phyloP scores from a whole-genome alignment of 169 alveolate species.

The Babesia caballi region DNA sequence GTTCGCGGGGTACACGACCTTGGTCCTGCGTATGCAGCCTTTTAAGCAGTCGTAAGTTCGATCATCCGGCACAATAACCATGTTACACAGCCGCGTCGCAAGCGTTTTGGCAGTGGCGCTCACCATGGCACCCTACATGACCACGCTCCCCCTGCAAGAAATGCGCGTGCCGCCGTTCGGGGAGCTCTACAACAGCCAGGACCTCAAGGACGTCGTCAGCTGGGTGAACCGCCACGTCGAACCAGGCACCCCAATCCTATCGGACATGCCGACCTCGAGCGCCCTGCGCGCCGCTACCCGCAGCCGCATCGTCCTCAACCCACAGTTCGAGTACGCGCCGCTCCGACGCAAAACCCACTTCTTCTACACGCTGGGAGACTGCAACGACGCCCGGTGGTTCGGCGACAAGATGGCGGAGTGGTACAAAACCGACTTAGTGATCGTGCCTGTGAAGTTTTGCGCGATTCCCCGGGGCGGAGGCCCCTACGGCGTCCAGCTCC shows the following conservation, averaged over 20 bases:
- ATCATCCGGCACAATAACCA: neutral
- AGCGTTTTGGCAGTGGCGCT: neutral
- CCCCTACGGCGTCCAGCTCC: neutral
- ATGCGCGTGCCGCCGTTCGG: slow-evolving; percentile 26
- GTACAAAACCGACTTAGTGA: slow-evolving; percentile 20
- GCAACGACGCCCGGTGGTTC: slow-evolving; percentile 43
- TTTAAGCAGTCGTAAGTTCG: neutral
- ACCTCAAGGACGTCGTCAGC: slow-evolving; percentile 14
- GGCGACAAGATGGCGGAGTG: slow-evolving; percentile 35
- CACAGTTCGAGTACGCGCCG: slow-evolving; percentile 46
- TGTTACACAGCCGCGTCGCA: neutral
- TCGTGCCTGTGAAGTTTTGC: slow-evolving; percentile 40
- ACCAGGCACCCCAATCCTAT: slow-evolving; percentile 29
- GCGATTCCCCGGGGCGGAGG: slow-evolving; percentile 7
- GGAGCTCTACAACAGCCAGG: slow-evolving; percentile 29
- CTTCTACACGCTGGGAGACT: slow-evolving; percentile 44
- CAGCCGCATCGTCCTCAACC: slow-evolving; percentile 22
- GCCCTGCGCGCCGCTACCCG: slow-evolving; percentile 17
- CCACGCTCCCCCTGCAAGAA: slow-evolving; percentile 17
- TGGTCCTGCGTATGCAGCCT: neutral
- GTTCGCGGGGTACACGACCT: slow-evolving; percentile 5
- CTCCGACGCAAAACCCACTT: slow-evolving; percentile 38
- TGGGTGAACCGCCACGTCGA: slow-evolving; percentile 41
- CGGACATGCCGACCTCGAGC: slow-evolving; percentile 61
- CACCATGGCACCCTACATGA: slow-evolving; percentile 7